Base-by-base conservation (phyloP, 2,329 filamentous ascomycete genomes). In the Penicillium sp. region DNA sequence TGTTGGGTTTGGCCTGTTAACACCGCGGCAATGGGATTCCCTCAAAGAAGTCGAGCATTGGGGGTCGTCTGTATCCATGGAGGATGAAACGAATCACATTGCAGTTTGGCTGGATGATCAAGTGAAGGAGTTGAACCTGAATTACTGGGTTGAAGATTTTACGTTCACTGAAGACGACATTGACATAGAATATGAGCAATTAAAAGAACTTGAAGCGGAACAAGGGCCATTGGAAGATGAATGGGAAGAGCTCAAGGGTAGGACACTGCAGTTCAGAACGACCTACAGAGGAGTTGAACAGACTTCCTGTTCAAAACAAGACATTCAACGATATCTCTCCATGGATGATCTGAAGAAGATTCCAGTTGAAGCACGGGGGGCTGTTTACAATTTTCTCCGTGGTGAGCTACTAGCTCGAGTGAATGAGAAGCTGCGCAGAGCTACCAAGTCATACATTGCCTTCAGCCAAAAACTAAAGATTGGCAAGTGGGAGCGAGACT, bases 301-400 rank as follows among this genome's bases (percentile, higher is more conserved):
- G 3, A 23, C 43, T 9, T 54, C 55, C 7, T 11, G 60, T 43
- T 57, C 52, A 3, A 69, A 72, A 52, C 71, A 75, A 31, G 69
- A 71, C 10, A 75, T 77, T 53, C 70, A 69, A 6, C 49, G 60
- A 3, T 65, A 73, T 26, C 55, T 74, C 6, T 65, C 75, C 48
- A 62, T 75, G 29, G 46, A 77, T 0, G 81, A 92, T 60, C 70
- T 93, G 14, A 90, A 84, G 72, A 76, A 80, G 0, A 82, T 93
- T 10, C 78, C 80, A 0, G 62, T 72, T 0, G 69, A 74, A 3
- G 70, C 80, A 16, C 84, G 91, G 5, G 87, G 87, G 0, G 76
- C 79, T 0, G 77, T 93, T 0, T 95, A 92, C 70, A 81, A 83
- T 39, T 76, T 83, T 51, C 80, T 93, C 51, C 84, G 87, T 60